Evolutionary conservation across 2,329 filamentous ascomycete genomes (phyloP).

Genomic region (Pseudocercospora ulei): DNA sequence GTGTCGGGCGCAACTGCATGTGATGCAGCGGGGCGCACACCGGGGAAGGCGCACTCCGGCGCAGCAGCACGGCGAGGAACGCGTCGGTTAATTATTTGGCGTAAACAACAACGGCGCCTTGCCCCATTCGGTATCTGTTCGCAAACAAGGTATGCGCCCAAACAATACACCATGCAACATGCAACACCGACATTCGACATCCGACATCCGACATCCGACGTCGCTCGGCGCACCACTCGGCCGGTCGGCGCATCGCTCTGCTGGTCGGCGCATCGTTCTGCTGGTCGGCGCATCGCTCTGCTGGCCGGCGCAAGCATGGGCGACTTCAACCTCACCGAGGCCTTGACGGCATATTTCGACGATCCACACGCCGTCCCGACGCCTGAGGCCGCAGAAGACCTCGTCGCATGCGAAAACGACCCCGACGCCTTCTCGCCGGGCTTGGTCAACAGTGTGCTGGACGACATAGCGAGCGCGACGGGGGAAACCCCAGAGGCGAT

Average conservation of each 20-base stretch:
- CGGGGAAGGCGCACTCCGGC: no score
- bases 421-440: constrained; percentile 69
- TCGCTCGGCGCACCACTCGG: no score
- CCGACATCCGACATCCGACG: no score
- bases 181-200: no score
- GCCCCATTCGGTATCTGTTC: no score
- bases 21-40: constrained; percentile 7
- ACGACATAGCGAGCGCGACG: constrained; percentile 84
- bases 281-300: constrained; percentile 15
- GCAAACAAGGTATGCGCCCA: no score
- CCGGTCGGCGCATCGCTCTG: no score
- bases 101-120: no score
- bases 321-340: constrained; percentile 91
- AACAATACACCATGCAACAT: no score
- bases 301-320: constrained; percentile 58
- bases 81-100: no score
- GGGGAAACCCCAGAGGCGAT: constrained; percentile 87
- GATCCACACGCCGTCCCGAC: constrained; percentile 76
- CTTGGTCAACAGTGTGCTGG: constrained; percentile 74
- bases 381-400: constrained; percentile 69
- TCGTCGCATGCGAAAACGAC: constrained; percentile 88
- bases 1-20: constrained; percentile 2
- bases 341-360: constrained; percentile 92
- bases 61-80: no score
- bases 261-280: no score